Conservation (phyloP, 2,329 filamentous ascomycete species). For the Apiospora marii region DNA sequence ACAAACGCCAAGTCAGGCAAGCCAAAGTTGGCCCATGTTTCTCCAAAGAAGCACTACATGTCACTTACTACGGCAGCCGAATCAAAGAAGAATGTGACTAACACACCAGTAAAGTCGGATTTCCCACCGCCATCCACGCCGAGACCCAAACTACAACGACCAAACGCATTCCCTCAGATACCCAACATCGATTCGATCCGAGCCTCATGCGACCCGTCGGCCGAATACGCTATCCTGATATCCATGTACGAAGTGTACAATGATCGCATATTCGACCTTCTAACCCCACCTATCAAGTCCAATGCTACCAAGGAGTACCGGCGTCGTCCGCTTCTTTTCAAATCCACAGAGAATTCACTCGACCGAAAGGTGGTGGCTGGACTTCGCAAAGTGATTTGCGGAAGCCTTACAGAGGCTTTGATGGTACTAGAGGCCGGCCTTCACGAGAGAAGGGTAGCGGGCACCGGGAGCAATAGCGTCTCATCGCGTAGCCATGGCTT, state of each 20-base stretch:
- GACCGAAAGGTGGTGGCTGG: slow-evolving; percentile 96
- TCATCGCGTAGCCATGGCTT: slow-evolving; percentile 95
- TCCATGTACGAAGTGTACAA: slow-evolving; percentile 99
- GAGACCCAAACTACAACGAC: slow-evolving; percentile 70
- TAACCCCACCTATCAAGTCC: slow-evolving; percentile 69
- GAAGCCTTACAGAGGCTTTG: slow-evolving; percentile 81
- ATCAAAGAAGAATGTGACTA: slow-evolving; percentile 55
- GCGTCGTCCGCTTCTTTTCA: slow-evolving; percentile 88
- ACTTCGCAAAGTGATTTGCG: slow-evolving; percentile 87
- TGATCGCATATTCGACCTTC: slow-evolving; percentile 93
- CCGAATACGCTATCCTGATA: slow-evolving; percentile 87
- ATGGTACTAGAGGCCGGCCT: slow-evolving; percentile 90
- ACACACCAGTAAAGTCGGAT: slow-evolving; percentile 58
- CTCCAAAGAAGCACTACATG: slow-evolving; percentile 50
- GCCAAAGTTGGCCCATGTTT: slow-evolving; percentile 44
- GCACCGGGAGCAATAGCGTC: slow-evolving; percentile 91
- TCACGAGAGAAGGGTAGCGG: slow-evolving; percentile 84
- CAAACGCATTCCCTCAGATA: slow-evolving; percentile 74
- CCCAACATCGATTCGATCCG: slow-evolving; percentile 78
- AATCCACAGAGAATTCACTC: slow-evolving; percentile 84
- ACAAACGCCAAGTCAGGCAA: slow-evolving; percentile 30
- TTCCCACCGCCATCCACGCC: slow-evolving; percentile 61
- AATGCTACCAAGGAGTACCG: slow-evolving; percentile 73
- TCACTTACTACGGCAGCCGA: slow-evolving; percentile 54
- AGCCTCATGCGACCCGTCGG: slow-evolving; percentile 70